These are phyloP conservation scores for Parsonsia alboflavescens DNA, from an alignment of 257 asterid genomes.

Conservation along the genomic window DNA sequence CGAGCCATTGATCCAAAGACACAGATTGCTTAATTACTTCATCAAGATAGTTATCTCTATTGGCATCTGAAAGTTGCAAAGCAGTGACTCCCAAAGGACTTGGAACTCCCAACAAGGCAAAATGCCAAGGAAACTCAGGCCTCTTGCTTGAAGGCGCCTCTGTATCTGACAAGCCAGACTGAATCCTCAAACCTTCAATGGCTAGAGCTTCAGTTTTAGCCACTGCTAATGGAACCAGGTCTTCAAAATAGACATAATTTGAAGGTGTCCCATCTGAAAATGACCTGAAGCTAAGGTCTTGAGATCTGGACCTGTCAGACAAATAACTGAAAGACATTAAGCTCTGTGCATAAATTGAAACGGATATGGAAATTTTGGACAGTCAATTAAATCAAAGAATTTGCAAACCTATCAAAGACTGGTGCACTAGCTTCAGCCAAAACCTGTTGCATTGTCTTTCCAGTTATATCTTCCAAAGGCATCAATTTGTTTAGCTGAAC, in stretches of 20 bases:
- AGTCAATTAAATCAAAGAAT: constrained; percentile 14
- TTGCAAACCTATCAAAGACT: constrained; percentile 44
- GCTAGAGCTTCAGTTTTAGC: constrained; percentile 54
- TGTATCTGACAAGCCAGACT: constrained; percentile 53
- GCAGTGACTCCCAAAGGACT: constrained; percentile 17
- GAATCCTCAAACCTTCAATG: constrained; percentile 71
- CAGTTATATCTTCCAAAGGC: constrained; percentile 75
- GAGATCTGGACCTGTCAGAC: constrained; percentile 20
- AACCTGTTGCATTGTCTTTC: constrained; percentile 61
- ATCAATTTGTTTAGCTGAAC: constrained; percentile 47
- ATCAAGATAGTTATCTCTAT: constrained; percentile 16
- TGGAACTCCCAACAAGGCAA: constrained; percentile 15
- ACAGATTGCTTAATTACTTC: constrained; percentile 41
- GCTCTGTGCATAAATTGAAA: constrained; percentile 16
- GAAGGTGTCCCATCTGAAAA: constrained; percentile 26
- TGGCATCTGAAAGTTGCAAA: constrained; percentile 22
- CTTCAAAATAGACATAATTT: constrained; percentile 44
- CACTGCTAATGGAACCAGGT: constrained; percentile 57
- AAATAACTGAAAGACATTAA: constrained; percentile 1
- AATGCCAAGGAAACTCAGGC: constrained; percentile 27
- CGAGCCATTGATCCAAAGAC: constrained; percentile 56
- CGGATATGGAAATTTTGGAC: constrained; percentile 5
- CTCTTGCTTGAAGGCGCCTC: constrained; percentile 55
- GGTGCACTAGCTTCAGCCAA: constrained; percentile 34
- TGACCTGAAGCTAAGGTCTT: constrained; percentile 25